These are phyloP conservation scores for Chrysanthemum lavandulifolium DNA, from an alignment of 129 eudicot genomes.

Conservation along the genomic window DNA sequence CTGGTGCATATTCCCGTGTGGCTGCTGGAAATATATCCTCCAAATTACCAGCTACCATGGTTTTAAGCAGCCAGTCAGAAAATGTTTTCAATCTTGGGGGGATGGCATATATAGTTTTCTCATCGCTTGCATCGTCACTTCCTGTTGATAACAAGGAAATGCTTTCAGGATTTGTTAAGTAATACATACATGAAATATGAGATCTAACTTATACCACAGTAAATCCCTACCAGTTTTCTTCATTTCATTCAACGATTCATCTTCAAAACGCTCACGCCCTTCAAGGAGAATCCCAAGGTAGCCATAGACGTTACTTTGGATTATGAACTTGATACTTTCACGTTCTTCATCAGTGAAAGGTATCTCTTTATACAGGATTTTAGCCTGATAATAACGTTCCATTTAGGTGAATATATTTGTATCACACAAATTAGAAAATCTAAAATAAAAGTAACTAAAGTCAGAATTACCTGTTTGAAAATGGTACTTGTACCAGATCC, in stretches of 20 bases:
- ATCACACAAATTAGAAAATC: neutral
- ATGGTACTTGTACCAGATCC: conserved; percentile 98
- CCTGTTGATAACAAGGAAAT: conserved; percentile 36
- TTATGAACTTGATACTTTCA: conserved; percentile 66
- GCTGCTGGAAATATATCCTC: conserved; percentile 94
- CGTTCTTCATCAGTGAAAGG: conserved; percentile 91
- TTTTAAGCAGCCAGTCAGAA: conserved; percentile 95
- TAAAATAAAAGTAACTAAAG: neutral
- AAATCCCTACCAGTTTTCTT: conserved; percentile 40
- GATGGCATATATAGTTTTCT: conserved; percentile 51
- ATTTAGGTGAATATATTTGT: neutral
- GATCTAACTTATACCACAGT: neutral
- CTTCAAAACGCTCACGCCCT: conserved; percentile 97
- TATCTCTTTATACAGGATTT: conserved; percentile 72
- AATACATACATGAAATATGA: neutral
- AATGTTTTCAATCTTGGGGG: conserved; percentile 79
- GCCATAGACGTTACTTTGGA: conserved; percentile 82
- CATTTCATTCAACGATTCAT: conserved; percentile 55
- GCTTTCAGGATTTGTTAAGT: neutral
- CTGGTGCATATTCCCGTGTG: conserved; percentile 91
- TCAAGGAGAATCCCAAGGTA: conserved; percentile 92
- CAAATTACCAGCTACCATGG: conserved; percentile 89
- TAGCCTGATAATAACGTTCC: conserved; percentile 53
- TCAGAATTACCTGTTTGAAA: conserved; percentile 74
- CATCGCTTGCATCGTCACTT: conserved; percentile 30